Evolutionary conservation across 148 eudicot species (phyloP).

Genomic region (Rhododendron henanense): DNA sequence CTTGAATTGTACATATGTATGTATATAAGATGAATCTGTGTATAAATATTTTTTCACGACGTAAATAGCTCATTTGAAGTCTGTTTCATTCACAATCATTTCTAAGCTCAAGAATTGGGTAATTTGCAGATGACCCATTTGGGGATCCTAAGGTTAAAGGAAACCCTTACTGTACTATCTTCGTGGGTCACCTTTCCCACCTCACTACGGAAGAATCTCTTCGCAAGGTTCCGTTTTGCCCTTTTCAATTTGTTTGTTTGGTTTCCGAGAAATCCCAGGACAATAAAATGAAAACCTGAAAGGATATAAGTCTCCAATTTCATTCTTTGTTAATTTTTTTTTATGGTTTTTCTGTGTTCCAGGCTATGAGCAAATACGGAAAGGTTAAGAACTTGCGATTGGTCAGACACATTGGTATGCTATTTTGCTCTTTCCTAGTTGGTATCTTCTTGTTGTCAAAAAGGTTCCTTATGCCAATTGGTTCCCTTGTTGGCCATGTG

Average conservation of each 20-base stretch:
- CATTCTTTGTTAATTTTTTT: neutral
- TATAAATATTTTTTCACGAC: neutral
- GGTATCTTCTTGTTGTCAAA: neutral
- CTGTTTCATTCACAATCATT: neutral
- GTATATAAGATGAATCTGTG: neutral
- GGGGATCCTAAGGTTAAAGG: conserved; percentile 86
- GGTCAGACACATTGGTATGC: conserved; percentile 83
- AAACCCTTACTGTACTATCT: conserved; percentile 80
- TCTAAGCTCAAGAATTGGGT: neutral
- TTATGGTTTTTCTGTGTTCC: conserved; percentile 12
- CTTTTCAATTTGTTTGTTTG: neutral
- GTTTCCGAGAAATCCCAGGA: neutral
- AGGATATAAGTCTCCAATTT: neutral
- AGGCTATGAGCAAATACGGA: conserved; percentile 85
- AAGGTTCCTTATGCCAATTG: neutral
- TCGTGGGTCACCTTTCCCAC: conserved; percentile 75
- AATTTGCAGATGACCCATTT: conserved; percentile 79
- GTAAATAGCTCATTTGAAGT: neutral
- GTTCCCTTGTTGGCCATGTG: neutral
- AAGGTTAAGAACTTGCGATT: conserved; percentile 73
- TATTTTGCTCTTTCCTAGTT: neutral
- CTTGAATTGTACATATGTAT: neutral
- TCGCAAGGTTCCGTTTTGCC: conserved; percentile 34
- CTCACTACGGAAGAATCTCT: conserved; percentile 73
- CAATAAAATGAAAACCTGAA: neutral